Evolutionary conservation across 169 alveolate genomes (phyloP).

Genomic region (Babesia caballi): DNA sequence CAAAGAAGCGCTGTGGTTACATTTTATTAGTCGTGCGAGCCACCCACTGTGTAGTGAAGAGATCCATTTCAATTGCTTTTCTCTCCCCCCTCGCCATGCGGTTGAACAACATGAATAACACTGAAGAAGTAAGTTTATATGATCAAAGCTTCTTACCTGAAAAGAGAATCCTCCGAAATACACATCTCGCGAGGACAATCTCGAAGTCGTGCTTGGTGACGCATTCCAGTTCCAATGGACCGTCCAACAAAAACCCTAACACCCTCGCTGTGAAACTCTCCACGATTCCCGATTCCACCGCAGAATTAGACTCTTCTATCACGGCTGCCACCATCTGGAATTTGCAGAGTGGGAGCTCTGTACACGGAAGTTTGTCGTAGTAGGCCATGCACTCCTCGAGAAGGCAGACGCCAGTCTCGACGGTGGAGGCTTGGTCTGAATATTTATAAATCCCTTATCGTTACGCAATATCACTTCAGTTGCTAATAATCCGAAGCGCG

Average conservation of each 20-base stretch:
- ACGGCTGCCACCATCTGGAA: not conserved
- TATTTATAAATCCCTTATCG: not conserved
- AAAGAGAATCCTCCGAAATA: slow-evolving; percentile 21
- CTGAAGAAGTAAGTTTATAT: not conserved
- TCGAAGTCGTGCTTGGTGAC: slow-evolving; percentile 16
- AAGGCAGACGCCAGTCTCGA: not conserved
- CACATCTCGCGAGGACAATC: not conserved
- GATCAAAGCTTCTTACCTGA: not conserved
- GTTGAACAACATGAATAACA: slow-evolving; percentile 26
- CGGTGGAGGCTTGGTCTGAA: not conserved
- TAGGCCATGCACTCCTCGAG: slow-evolving; percentile 5
- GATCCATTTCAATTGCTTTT: slow-evolving; percentile 6
- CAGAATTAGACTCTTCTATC: not conserved
- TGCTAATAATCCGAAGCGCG: not conserved
- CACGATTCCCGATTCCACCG: not conserved
- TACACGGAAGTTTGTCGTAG: not conserved
- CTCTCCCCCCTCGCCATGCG: slow-evolving; percentile 16
- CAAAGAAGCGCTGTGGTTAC: not conserved
- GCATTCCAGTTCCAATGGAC: not conserved
- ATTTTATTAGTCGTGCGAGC: not conserved
- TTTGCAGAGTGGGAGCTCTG: not conserved
- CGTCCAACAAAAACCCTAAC: not conserved
- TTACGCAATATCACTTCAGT: not conserved
- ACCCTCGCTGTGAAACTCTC: slow-evolving; percentile 2
- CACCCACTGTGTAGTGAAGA: slow-evolving; percentile 26